Evolutionary conservation across 306 rosid species (phyloP).

Genomic region (Argentina anserina): DNA sequence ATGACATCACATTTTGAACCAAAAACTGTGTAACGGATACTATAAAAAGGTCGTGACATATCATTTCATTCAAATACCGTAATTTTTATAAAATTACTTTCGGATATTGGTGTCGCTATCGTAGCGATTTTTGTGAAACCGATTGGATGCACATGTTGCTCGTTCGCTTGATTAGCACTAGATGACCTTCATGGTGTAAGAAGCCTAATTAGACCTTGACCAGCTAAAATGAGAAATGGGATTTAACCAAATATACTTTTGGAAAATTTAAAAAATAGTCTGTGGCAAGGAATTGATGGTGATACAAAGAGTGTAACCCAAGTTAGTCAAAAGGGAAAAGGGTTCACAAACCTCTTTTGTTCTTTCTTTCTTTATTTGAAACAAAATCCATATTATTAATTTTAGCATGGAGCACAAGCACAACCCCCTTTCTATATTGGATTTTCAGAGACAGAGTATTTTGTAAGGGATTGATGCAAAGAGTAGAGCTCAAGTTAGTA

Average conservation of each 20-base stretch:
- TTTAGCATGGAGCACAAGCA: conserved; percentile 12
- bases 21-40: not conserved
- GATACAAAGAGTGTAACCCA: conserved; percentile 68
- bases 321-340: conserved; percentile 40
- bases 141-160: not conserved
- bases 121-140: not conserved
- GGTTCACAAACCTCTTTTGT: conserved; percentile 7
- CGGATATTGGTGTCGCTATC: not conserved
- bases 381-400: not conserved
- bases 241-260: conserved; percentile 25
- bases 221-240: conserved; percentile 15
- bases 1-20: not conserved
- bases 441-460: conserved; percentile 47
- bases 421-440: conserved; percentile 19
- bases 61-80: too few species aligned
- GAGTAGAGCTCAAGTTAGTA: conserved; percentile 62
- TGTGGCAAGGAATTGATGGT: conserved; percentile 45
- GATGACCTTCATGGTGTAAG: conserved; percentile 1
- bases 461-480: conserved; percentile 67
- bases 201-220: conserved; percentile 40
- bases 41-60: not conserved
- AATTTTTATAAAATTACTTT: not conserved
- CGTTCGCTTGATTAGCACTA: not conserved
- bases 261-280: conserved; percentile 32
- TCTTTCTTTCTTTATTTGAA: not conserved